Base-by-base conservation (phyloP, 208 protist genomes). In the Phytomonas serpens region DNA sequence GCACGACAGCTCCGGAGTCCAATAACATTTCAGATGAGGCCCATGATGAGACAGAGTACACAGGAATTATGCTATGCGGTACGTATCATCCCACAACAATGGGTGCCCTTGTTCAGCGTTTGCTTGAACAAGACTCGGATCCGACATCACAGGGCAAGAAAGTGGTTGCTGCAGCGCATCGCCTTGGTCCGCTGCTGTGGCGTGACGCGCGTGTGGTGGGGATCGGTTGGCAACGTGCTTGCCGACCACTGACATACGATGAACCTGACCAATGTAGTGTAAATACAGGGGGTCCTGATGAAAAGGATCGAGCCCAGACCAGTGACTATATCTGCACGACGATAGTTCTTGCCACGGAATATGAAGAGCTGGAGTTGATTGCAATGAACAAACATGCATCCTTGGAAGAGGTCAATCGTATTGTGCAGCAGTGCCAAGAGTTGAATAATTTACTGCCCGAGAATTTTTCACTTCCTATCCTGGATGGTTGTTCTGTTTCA, bases 331-430 rank as follows among this genome's bases (percentile, higher is more conserved):
- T 92, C 30, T 81, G 77, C 64, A 80, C 89, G 29, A 92, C 86
- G 33, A 47, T 93, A 42, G 61, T 95, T 30, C 63, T 95, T 14
- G 88, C 87, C 19, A 87, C 79, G 4, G 86, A 82, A 32, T 95
- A 86, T 75, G 88, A 93, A 77, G 85, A 92, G 79, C 79, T 90
- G 36, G 82, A 86, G 61, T 36, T 88, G 33, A 85, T 93, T 57
- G 47, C 47, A 52, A 76, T 70, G 38, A 73, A 83, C 14, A 74
- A 74, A 40, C 69, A 84, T 70, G 83, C 91, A 67, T 77, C 82
- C 19, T 79, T 90, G 0, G 82, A 80, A 19, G 87, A 86, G 66
- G 78, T 90, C 4, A 81, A 85, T n/a, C 85, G 90, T 31, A 74
- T 88, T 37, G 70, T 95, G 19, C 72, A 71, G 68, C 47, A 57